phyloP scores from a whole-genome alignment of 1,139 yeast species.

The Spencermartinsiella ligniputridi region DNA sequence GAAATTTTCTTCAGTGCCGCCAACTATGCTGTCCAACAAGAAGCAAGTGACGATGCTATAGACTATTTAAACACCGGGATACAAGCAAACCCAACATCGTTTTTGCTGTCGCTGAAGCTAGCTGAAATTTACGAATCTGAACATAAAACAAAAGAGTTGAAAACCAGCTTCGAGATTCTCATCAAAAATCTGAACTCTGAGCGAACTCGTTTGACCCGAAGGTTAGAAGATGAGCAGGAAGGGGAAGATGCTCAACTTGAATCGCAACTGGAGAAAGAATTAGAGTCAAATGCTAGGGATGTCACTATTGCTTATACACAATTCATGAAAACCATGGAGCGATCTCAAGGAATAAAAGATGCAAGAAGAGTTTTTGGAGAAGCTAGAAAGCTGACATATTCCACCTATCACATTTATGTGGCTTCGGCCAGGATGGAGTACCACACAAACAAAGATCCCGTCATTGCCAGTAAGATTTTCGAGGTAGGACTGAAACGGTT shows the following conservation, averaged over 20 bases:
- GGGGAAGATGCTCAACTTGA: neutral
- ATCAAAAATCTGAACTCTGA: slow-evolving; percentile 35
- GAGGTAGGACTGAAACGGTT: slow-evolving; percentile 72
- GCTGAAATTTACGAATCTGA: slow-evolving; percentile 69
- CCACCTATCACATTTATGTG: slow-evolving; percentile 72
- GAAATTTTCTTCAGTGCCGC: slow-evolving; percentile 81
- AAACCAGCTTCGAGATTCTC: slow-evolving; percentile 47
- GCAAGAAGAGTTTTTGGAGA: slow-evolving; percentile 52
- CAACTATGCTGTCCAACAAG: slow-evolving; percentile 33
- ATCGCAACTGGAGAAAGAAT: slow-evolving; percentile 1
- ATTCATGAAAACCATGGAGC: slow-evolving; percentile 36
- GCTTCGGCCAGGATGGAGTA: slow-evolving; percentile 83
- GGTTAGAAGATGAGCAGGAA: slow-evolving; percentile 2
- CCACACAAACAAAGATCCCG: slow-evolving; percentile 53
- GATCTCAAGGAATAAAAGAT: slow-evolving; percentile 37
- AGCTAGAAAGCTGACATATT: slow-evolving; percentile 61
- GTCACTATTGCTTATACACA: slow-evolving; percentile 33
- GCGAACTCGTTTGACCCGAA: slow-evolving; percentile 25
- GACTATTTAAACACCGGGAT: slow-evolving; percentile 53
- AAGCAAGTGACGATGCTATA: slow-evolving; percentile 24
- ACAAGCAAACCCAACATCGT: slow-evolving; percentile 65
- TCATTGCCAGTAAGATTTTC: slow-evolving; percentile 71
- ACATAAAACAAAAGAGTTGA: slow-evolving; percentile 49
- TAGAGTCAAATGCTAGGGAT: slow-evolving; percentile 25
- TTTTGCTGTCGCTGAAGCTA: slow-evolving; percentile 59